These are phyloP conservation scores for Neurospora discreta DNA, from an alignment of 495 filamentous ascomycete species.

Conservation along the genomic window DNA sequence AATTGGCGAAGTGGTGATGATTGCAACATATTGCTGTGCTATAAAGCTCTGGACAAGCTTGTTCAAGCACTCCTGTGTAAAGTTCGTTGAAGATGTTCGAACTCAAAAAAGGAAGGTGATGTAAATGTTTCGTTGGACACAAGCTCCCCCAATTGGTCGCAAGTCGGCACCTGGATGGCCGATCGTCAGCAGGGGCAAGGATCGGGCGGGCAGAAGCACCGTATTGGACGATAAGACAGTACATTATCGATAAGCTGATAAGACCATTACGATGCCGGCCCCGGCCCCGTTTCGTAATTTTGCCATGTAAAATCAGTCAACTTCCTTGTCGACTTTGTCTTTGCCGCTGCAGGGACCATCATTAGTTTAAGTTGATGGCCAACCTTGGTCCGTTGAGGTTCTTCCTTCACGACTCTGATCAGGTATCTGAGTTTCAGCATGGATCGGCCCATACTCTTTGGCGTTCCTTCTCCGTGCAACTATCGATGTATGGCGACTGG, in stretches of 20 bases:
- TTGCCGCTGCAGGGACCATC: background rate
- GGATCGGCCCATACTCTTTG: background rate
- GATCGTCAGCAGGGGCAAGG: background rate
- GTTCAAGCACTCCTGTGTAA: background rate
- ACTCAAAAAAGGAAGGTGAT: background rate
- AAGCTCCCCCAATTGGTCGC: background rate
- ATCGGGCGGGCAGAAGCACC: background rate
- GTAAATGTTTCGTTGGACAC: background rate
- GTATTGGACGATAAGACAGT: background rate
- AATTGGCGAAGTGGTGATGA: background rate
- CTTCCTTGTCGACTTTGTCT: background rate
- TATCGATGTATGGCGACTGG: background rate
- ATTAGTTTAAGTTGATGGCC: background rate
- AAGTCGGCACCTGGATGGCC: background rate
- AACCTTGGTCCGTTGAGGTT: background rate
- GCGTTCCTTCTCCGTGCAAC: background rate
- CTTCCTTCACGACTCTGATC: background rate
- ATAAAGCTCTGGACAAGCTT: background rate
- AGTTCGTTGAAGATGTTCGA: background rate
- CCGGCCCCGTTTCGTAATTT: background rate
- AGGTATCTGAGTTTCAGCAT: background rate
- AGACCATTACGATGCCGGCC: background rate
- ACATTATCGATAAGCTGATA: background rate
- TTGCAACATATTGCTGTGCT: background rate
- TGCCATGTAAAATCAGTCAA: background rate